These are phyloP conservation scores for Amesomyces nigricolor DNA, from an alignment of 2,329 filamentous ascomycete genomes.

Conservation along the genomic window DNA sequence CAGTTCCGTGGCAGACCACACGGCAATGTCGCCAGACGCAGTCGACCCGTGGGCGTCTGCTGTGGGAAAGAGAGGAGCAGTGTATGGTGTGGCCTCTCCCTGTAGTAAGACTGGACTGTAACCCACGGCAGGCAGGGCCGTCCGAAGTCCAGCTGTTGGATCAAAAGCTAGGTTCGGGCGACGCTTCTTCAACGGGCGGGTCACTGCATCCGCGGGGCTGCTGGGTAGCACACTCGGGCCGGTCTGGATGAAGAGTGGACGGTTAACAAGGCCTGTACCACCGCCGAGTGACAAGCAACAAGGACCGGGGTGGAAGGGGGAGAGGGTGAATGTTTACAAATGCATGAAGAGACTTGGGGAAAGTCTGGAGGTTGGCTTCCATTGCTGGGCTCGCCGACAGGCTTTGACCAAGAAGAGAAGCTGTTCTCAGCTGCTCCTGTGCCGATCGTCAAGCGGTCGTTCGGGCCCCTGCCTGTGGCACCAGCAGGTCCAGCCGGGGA, in stretches of 20 bases:
- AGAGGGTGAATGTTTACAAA: background rate
- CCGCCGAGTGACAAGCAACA: background rate
- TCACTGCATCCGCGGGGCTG: constrained; percentile 6
- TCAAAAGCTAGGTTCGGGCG: background rate
- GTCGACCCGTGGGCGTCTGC: no score
- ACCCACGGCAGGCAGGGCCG: no score
- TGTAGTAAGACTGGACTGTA: background rate
- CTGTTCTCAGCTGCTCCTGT: no score
- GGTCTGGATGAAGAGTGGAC: background rate
- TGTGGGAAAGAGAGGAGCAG: no score
- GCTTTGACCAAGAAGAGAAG: background rate
- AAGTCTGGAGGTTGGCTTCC: background rate
- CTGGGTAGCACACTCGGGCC: background rate
- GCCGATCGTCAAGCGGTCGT: no score
- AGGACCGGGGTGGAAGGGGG: background rate
- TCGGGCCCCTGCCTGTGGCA: background rate
- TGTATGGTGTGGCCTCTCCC: background rate
- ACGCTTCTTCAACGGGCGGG: constrained; percentile 3
- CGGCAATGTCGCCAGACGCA: no score
- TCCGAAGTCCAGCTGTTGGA: no score
- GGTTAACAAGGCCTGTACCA: background rate
- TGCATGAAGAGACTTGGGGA: background rate
- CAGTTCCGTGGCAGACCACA: no score
- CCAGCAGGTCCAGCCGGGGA: background rate
- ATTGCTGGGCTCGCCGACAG: background rate